A percentile compares a stretch with the other conserved stretches of the same genome.
Conservation (phyloP, 768 basidiomycete species). For the Suillus subluteus region DNA sequence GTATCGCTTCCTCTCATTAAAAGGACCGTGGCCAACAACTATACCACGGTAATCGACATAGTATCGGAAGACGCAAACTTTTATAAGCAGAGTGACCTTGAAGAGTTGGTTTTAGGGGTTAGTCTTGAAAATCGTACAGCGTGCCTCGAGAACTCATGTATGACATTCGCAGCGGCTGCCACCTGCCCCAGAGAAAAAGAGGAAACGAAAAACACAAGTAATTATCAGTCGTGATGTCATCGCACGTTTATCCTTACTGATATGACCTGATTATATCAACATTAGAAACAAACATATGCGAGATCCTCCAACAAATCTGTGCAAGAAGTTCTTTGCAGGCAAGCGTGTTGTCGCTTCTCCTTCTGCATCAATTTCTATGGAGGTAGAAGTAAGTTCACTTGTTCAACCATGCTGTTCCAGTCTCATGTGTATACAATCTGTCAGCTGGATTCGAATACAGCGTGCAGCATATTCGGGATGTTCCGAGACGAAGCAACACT, state of each 20-base stretch:
- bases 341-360: neutral
- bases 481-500: neutral
- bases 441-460: neutral
- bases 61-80: neutral
- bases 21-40: neutral
- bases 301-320: neutral
- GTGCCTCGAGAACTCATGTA: neutral
- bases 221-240: neutral
- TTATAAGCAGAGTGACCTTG: neutral
- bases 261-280: too few species aligned
- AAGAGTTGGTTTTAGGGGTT: neutral
- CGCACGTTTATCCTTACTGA: neutral
- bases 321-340: neutral
- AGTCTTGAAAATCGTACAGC: neutral
- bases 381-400: neutral
- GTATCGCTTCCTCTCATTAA: neutral
- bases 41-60: neutral
- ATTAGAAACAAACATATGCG: neutral
- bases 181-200: neutral
- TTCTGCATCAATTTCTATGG: neutral
- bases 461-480: neutral
- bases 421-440: neutral
- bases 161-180: neutral
- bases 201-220: neutral
- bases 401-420: neutral